Conservation (phyloP, 305 asterid species). For the Solanum hybrid region DNA sequence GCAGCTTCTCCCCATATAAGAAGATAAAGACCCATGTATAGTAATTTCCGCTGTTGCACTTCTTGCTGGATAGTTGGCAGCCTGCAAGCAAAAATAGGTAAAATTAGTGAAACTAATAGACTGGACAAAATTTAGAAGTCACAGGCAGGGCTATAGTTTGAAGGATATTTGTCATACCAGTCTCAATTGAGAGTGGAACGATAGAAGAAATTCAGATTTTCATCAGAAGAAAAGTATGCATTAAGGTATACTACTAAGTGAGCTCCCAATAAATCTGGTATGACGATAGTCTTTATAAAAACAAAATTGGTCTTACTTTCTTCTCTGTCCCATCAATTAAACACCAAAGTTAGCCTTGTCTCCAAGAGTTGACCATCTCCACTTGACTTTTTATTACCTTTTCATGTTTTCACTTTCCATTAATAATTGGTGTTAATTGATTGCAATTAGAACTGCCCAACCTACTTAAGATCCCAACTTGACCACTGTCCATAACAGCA, state of each 20-base stretch:
- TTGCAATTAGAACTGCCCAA: neutral
- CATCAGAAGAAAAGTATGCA: neutral
- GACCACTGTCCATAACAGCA: neutral
- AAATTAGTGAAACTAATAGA: constrained; percentile 1
- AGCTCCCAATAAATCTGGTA: neutral
- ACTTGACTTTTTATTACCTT: neutral
- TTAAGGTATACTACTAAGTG: neutral
- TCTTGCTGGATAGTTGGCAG: constrained; percentile 97
- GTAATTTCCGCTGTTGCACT: constrained; percentile 91
- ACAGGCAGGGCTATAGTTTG: neutral
- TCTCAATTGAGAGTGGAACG: neutral
- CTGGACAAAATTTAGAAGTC: neutral
- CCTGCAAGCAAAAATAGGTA: constrained; percentile 34
- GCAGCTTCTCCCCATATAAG: constrained; percentile 99
- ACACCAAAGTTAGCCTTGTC: neutral
- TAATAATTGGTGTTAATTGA: neutral
- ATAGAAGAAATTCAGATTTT: neutral
- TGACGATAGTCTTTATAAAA: neutral
- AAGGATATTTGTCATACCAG: neutral
- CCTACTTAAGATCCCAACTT: neutral
- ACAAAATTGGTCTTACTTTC: neutral
- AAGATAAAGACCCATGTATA: constrained; percentile 94
- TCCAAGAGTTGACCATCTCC: neutral
- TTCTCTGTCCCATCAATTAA: neutral
- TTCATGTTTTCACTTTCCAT: neutral